phyloP scores from a whole-genome alignment of 352 stramenopile genomes.

The Hyaloperonospora brassicae region DNA sequence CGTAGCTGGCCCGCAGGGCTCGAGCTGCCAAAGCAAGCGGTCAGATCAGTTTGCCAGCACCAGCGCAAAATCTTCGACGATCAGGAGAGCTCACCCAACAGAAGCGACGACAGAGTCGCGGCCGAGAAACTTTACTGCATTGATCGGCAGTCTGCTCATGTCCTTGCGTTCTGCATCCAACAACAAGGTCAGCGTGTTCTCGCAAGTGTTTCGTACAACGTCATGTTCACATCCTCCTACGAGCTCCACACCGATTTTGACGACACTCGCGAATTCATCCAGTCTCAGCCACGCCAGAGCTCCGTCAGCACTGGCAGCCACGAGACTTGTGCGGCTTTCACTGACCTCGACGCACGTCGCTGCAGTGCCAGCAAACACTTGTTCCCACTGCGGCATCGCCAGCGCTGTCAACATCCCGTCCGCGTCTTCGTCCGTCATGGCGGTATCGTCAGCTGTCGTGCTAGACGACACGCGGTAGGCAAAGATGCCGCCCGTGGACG shows the following conservation, averaged over 20 bases:
- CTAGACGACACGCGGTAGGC: slow-evolving; percentile 32
- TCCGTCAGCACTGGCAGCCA: slow-evolving; percentile 45
- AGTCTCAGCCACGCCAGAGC: slow-evolving; percentile 63
- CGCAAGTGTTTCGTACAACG: background rate
- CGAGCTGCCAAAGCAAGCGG: slow-evolving; percentile 20
- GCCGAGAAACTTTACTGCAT: slow-evolving; percentile 67
- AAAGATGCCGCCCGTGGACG: slow-evolving; percentile 42
- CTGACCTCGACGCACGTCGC: slow-evolving; percentile 57
- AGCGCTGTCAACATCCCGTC: slow-evolving; percentile 12
- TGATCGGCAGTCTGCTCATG: slow-evolving; percentile 43
- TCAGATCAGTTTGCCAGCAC: slow-evolving; percentile 1
- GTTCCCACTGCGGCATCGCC: slow-evolving; percentile 51
- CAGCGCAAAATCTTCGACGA: background rate
- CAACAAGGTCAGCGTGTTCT: background rate
- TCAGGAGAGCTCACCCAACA: slow-evolving; percentile 35
- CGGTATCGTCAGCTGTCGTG: slow-evolving; percentile 12
- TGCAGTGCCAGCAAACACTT: slow-evolving; percentile 32
- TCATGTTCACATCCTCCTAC: background rate
- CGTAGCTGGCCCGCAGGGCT: slow-evolving; percentile 54
- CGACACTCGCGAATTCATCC: slow-evolving; percentile 37
- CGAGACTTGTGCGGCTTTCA: slow-evolving; percentile 36
- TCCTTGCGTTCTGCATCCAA: slow-evolving; percentile 37
- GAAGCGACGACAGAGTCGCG: slow-evolving; percentile 59
- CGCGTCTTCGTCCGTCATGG: slow-evolving; percentile 11
- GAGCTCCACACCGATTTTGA: slow-evolving; percentile 36